A percentile compares a stretch with the other conserved stretches of the same genome.
Conservation (phyloP, 257 asterid genomes). For the Solanum peruvianum region DNA sequence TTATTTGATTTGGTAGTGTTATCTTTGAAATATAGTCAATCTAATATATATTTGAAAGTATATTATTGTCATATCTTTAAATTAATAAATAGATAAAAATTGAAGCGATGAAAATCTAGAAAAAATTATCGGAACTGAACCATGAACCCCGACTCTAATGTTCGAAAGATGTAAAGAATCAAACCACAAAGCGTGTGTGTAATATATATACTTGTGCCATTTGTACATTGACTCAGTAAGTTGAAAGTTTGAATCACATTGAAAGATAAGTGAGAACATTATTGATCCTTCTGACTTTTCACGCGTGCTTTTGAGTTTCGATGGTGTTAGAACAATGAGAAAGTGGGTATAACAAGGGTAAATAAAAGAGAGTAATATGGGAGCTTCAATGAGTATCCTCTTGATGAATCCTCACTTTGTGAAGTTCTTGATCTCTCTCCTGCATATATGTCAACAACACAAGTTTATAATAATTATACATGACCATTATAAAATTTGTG, state of each 20-base stretch:
- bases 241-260: too few species aligned
- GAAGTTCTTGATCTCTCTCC: background rate
- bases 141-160: background rate
- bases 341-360: background rate
- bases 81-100: too few species aligned
- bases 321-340: background rate
- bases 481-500: background rate
- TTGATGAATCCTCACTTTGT: background rate
- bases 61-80: background rate
- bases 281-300: background rate
- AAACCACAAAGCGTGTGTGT: background rate
- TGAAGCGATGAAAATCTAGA: background rate
- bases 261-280: too few species aligned
- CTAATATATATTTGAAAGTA: too few species aligned
- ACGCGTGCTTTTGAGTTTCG: background rate
- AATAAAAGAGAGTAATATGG: background rate
- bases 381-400: conserved; percentile 4
- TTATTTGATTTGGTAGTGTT: background rate
- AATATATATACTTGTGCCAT: too few species aligned
- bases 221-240: background rate
- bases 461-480: background rate
- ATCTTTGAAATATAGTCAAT: background rate
- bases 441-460: background rate
- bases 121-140: too few species aligned
- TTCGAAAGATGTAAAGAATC: background rate